phyloP scores from a whole-genome alignment of 768 basidiomycete genomes.

The Tulasnella sp. region DNA sequence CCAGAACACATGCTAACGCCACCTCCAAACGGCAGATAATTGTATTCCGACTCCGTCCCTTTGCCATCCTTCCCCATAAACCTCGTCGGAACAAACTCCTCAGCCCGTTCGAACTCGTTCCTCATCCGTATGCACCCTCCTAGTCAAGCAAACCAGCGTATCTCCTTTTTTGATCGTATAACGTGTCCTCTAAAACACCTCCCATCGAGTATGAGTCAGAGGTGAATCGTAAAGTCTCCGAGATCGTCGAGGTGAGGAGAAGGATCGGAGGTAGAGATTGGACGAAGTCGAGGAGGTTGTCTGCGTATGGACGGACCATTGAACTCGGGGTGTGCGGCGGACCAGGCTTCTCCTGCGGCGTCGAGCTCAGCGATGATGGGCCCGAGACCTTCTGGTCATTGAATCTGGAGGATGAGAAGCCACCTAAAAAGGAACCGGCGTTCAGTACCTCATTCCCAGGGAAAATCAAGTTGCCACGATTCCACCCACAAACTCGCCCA shows the following conservation, averaged over 20 bases:
- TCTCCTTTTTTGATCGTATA: slow-evolving; percentile 17
- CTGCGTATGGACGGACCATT: background rate
- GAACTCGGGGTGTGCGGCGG: background rate
- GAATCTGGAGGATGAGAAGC: background rate
- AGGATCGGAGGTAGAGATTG: slow-evolving; percentile 9
- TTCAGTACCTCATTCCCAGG: no score
- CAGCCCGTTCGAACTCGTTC: background rate
- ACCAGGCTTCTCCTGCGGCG: background rate
- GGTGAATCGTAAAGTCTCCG: slow-evolving; percentile 10
- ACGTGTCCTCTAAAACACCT: background rate
- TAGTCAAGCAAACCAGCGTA: background rate
- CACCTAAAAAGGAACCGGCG: no score
- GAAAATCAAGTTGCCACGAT: no score
- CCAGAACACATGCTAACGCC: slow-evolving; percentile 8
- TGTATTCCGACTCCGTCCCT: no score
- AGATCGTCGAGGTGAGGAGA: background rate
- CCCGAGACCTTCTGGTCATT: slow-evolving; percentile 2
- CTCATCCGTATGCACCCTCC: slow-evolving; percentile 7
- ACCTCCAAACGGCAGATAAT: slow-evolving; percentile 7
- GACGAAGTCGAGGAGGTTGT: slow-evolving; percentile 6
- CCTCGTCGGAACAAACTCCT: background rate
- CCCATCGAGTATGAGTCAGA: slow-evolving; percentile 17
- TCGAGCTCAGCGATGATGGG: slow-evolving; percentile 13
- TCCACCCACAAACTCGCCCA: slow-evolving; percentile 1
- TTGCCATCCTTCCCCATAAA: background rate